Percentiles rank a stretch among this genome's conserved stretches.
Conservation (phyloP, 257 asterid genomes). For the Nicotiana noctiflora region DNA sequence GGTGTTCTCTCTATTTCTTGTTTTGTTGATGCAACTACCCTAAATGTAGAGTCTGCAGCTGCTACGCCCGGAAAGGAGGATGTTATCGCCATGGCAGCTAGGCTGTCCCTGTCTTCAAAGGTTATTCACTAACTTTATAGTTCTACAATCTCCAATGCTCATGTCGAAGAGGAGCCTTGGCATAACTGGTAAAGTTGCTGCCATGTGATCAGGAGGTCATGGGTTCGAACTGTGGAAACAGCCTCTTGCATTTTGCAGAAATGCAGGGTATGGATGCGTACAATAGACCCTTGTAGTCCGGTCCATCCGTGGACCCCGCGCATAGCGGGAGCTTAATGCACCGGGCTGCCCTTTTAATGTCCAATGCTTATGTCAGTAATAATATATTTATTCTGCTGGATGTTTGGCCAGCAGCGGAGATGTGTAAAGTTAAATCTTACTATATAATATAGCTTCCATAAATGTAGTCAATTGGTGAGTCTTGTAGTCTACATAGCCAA, state of each 20-base stretch:
- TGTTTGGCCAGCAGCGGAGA: neutral
- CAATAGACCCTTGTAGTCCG: too few relatives aligned
- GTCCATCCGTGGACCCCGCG: too few relatives aligned
- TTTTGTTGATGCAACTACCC: slow-evolving; percentile 1
- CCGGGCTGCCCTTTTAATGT: neutral
- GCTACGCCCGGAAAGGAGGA: slow-evolving; percentile 51
- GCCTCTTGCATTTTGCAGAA: too few relatives aligned
- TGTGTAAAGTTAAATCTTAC: neutral
- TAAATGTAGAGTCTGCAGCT: slow-evolving; percentile 49
- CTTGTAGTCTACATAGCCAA: neutral
- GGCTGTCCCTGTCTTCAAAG: slow-evolving; percentile 72
- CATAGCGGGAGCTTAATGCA: too few relatives aligned
- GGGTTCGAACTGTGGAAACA: too few relatives aligned
- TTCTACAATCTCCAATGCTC: slow-evolving; percentile 9
- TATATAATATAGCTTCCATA: neutral
- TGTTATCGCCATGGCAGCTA: slow-evolving; percentile 58
- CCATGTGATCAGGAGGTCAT: too few relatives aligned
- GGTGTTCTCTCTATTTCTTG: neutral
- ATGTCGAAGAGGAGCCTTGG: neutral
- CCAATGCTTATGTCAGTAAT: neutral
- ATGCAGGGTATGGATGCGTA: too few relatives aligned
- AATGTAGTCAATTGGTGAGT: neutral
- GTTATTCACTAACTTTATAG: slow-evolving; percentile 23
- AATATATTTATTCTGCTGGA: neutral
- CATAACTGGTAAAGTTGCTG: too few relatives aligned